Evolutionary conservation across 2,329 filamentous ascomycete species (phyloP).

Genomic region (Penicillium sp.): DNA sequence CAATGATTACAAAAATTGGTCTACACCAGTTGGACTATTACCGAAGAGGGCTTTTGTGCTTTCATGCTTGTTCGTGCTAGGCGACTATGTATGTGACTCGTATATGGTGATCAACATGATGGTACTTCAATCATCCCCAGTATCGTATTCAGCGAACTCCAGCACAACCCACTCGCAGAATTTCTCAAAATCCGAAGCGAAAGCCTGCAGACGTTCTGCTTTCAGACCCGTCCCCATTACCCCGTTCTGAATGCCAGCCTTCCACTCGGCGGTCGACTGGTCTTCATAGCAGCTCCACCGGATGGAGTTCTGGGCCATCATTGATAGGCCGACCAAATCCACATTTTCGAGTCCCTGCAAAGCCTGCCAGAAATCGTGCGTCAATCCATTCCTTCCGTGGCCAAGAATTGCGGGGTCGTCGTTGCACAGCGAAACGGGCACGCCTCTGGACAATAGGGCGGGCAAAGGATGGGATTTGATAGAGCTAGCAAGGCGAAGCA

Average conservation of each 20-base stretch:
- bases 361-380: constrained; percentile 92
- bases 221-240: constrained; percentile 68
- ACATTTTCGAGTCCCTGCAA: constrained; percentile 90
- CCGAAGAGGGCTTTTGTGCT: background rate
- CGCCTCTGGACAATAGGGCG: constrained; percentile 77
- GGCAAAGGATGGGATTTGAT: constrained; percentile 78
- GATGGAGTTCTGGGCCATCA: constrained; percentile 87
- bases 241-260: constrained; percentile 68
- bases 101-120: constrained; percentile 15
- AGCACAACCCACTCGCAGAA: constrained; percentile 88
- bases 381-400: constrained; percentile 76
- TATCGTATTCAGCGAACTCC: constrained; percentile 60
- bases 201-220: constrained; percentile 70
- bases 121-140: constrained; percentile 34
- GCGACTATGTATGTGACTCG: background rate
- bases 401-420: constrained; percentile 89
- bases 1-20: background rate
- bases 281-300: constrained; percentile 89
- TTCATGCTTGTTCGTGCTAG: background rate
- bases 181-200: constrained; percentile 78
- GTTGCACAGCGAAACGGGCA: constrained; percentile 80
- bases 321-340: constrained; percentile 79
- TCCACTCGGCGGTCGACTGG: constrained; percentile 67
- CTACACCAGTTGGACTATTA: background rate
- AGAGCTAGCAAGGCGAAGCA: constrained; percentile 72